A percentile compares a stretch with the other conserved stretches of the same genome.
phyloP scores from a whole-genome alignment of 1,284 basidiomycete species.

The Takashimella tepidaria region DNA sequence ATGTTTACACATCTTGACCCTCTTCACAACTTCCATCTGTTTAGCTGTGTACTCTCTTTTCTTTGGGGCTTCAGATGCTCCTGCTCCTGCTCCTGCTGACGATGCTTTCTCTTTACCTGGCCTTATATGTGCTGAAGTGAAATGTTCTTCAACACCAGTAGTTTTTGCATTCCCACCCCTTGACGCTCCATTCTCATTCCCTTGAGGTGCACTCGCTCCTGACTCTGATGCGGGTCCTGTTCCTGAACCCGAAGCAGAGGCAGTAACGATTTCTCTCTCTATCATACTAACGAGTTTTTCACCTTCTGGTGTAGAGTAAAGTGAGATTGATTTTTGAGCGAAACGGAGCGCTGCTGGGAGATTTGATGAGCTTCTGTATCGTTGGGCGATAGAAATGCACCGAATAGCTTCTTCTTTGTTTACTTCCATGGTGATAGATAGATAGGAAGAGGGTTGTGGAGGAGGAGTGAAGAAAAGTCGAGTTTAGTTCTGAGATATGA shows the following conservation, averaged over 20 bases:
- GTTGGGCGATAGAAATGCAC: conserved; percentile 70
- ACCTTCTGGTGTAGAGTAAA: conserved; percentile 79
- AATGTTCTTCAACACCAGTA: conserved; percentile 44
- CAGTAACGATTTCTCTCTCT: conserved; percentile 36
- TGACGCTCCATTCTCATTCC: conserved; percentile 48
- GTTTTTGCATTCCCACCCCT: conserved; percentile 28
- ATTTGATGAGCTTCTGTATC: conserved; percentile 66
- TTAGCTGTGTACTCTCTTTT: conserved; percentile 84
- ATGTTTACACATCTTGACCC: conserved; percentile 76
- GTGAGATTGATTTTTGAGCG: conserved; percentile 78
- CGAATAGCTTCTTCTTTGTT: conserved; percentile 84
- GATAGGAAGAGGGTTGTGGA: neutral
- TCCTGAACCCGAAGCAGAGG: conserved; percentile 34
- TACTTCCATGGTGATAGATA: conserved; percentile 61
- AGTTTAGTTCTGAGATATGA: too few species aligned
- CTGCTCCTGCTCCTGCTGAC: neutral
- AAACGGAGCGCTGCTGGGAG: conserved; percentile 77
- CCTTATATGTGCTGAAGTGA: conserved; percentile 40
- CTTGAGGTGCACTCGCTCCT: conserved; percentile 13
- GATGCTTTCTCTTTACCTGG: conserved; percentile 17
- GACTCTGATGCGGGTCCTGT: conserved; percentile 9
- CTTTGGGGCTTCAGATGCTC: conserved; percentile 25
- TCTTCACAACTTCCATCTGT: conserved; percentile 77
- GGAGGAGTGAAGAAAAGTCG: neutral
- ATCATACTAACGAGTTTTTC: conserved; percentile 48